Conservation (phyloP, 148 eudicot genomes). For the Fagopyrum esculentum region DNA sequence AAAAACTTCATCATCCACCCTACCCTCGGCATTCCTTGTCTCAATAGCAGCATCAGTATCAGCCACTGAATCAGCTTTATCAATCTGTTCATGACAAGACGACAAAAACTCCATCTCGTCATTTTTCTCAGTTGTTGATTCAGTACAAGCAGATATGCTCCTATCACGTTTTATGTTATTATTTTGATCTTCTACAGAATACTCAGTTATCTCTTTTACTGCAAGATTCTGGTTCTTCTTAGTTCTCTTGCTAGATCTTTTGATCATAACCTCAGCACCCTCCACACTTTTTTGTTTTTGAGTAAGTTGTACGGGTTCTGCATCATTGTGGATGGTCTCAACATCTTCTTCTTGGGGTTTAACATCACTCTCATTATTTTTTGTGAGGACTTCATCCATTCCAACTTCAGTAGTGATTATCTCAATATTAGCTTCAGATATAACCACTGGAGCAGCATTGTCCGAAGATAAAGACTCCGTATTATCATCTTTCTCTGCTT, state of each 20-base stretch:
- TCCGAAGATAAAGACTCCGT: not conserved
- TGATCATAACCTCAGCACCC: constrained; percentile 10
- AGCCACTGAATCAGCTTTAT: not conserved
- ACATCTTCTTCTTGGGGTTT: not conserved
- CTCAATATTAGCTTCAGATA: not conserved
- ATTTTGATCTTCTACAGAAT: constrained; percentile 12
- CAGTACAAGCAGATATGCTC: not conserved
- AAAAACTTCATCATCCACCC: not conserved
- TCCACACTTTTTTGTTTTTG: not conserved
- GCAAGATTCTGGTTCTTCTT: not conserved
- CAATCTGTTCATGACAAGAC: not conserved
- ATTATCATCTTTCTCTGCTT: not conserved
- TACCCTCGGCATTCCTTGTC: not conserved
- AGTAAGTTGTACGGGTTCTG: not conserved
- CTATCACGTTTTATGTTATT: not conserved
- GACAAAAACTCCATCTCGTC: not conserved
- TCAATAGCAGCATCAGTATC: not conserved
- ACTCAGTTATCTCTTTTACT: constrained; percentile 15
- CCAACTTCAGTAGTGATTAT: not conserved
- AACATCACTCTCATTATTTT: not conserved
- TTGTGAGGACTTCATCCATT: not conserved
- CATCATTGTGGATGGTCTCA: constrained; percentile 5
- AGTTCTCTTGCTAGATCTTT: constrained; percentile 4
- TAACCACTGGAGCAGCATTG: not conserved
- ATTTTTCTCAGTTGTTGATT: not conserved